A percentile compares a stretch with the other conserved stretches of the same genome.
These are phyloP conservation scores for Catharanthus roseus DNA, from an alignment of 257 asterid species.

Conservation along the genomic window DNA sequence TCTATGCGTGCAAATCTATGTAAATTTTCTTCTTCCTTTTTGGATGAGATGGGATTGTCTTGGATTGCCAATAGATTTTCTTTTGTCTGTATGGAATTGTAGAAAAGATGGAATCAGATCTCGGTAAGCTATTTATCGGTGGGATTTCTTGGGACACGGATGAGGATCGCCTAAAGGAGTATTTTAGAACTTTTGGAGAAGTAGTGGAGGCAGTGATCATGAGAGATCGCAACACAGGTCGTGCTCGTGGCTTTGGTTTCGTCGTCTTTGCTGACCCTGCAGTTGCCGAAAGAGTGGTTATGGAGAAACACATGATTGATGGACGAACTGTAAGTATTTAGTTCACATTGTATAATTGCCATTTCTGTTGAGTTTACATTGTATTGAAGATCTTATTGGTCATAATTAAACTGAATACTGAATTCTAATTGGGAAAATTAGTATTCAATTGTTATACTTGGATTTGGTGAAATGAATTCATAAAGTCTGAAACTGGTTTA, in stretches of 20 bases:
- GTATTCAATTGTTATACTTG: background rate
- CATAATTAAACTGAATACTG: background rate
- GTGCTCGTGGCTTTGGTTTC: constrained; percentile 89
- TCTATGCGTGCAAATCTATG: background rate
- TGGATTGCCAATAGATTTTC: constrained; percentile 7
- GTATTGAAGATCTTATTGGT: constrained; percentile 7
- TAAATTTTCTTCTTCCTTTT: constrained; percentile 1
- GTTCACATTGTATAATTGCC: background rate
- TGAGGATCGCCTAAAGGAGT: constrained; percentile 71
- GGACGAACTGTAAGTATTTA: constrained; percentile 72
- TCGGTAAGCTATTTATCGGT: constrained; percentile 80
- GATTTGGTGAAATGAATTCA: background rate
- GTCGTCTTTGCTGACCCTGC: constrained; percentile 63
- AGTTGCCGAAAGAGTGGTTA: constrained; percentile 73
- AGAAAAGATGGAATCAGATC: constrained; percentile 77
- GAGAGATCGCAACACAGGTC: constrained; percentile 76
- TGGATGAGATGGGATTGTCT: constrained; percentile 12
- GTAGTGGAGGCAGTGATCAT: constrained; percentile 83
- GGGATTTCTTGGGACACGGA: constrained; percentile 97
- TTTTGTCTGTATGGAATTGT: constrained; percentile 18
- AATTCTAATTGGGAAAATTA: background rate
- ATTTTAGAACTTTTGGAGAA: constrained; percentile 62
- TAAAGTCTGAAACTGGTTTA: background rate
- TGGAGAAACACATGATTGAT: constrained; percentile 74
- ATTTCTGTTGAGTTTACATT: background rate